A percentile compares a stretch with the other conserved stretches of the same genome.
Conservation (phyloP, 306 rosid species). For the Ochetophila trinervis region DNA sequence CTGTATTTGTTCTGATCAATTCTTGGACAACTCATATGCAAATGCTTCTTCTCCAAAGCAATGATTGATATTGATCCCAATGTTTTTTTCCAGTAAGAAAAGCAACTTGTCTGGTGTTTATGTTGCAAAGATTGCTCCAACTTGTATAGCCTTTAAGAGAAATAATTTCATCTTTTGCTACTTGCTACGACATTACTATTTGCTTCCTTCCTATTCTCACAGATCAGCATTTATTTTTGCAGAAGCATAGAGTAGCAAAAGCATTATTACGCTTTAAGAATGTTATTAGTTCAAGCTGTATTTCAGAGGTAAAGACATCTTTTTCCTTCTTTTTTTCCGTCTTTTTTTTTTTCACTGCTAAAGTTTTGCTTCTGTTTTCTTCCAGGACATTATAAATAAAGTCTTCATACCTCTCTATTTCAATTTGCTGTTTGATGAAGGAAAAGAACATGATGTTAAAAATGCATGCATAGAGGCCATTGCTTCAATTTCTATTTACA, state of each 20-base stretch:
- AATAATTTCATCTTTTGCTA: conserved; percentile 2
- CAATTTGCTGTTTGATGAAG: conserved; percentile 75
- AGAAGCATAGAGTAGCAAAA: conserved; percentile 83
- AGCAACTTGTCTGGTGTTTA: background rate
- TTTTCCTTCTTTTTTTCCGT: conserved; percentile 8
- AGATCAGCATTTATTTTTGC: conserved; percentile 29
- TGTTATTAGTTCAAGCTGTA: conserved; percentile 39
- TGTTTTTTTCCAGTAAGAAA: background rate
- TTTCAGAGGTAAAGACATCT: conserved; percentile 57
- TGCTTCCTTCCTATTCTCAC: background rate
- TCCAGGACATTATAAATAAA: conserved; percentile 60
- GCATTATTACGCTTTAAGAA: conserved; percentile 69
- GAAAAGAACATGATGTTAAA: conserved; percentile 68
- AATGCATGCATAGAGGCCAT: conserved; percentile 81
- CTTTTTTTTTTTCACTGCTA: conserved; percentile 5
- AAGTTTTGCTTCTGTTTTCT: conserved; percentile 21
- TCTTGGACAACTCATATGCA: conserved; percentile 6
- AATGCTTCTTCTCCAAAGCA: background rate
- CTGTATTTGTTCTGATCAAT: conserved; percentile 2
- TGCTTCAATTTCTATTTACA: conserved; percentile 71
- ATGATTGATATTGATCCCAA: background rate
- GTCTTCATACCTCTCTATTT: conserved; percentile 79
- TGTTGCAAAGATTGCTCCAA: background rate
- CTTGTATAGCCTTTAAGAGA: background rate
- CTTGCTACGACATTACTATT: background rate